These are phyloP conservation scores for Cornus florida DNA, from an alignment of 148 eudicot genomes.

Conservation along the genomic window DNA sequence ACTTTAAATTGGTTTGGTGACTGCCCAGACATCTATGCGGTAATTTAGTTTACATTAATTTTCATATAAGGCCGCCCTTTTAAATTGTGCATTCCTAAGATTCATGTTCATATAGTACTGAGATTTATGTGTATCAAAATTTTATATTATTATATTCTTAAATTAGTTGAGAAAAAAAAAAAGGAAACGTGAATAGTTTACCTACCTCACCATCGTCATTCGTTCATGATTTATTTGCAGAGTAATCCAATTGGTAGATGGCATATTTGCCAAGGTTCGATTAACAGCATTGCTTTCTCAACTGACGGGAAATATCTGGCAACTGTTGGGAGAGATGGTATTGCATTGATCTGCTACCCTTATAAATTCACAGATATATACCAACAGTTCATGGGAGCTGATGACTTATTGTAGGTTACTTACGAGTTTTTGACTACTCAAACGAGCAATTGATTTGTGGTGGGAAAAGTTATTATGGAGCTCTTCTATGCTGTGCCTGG, in stretches of 20 bases:
- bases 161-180: neutral
- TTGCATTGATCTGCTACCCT: conserved; percentile 1
- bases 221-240: conserved; percentile 20
- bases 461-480: conserved; percentile 73
- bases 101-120: too few relatives aligned
- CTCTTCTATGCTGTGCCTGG: conserved; percentile 74
- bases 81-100: too few relatives aligned
- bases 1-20: neutral
- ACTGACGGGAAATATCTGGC: conserved; percentile 35
- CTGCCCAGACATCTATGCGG: neutral
- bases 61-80: neutral
- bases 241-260: conserved; percentile 43
- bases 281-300: conserved; percentile 38
- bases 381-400: neutral
- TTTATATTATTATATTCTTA: neutral
- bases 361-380: neutral
- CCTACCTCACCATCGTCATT: conserved; percentile 15
- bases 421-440: conserved; percentile 63
- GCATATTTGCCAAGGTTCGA: conserved; percentile 45
- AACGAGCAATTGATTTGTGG: conserved; percentile 69
- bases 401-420: conserved; percentile 41
- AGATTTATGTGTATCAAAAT: neutral
- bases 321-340: conserved; percentile 46
- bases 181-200: neutral
- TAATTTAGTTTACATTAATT: neutral